Evolutionary conservation across 371 early-diverging fungal species (phyloP).

Genomic region (Mucor racemosus): DNA sequence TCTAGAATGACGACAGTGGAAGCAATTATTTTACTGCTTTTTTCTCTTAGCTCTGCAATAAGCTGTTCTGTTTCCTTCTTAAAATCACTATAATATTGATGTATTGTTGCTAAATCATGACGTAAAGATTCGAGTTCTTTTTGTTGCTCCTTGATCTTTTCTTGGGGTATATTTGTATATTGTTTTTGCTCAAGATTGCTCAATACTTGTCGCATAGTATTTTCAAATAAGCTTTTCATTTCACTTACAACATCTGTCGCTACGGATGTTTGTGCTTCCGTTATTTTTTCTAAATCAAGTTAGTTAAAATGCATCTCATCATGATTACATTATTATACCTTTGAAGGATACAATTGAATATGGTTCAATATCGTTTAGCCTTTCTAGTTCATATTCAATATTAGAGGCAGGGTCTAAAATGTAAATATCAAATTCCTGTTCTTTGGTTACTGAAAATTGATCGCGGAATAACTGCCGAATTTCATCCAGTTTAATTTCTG

Average conservation of each 20-base stretch:
- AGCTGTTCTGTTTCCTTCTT: constrained; percentile 1
- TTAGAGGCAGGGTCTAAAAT: constrained; percentile 55
- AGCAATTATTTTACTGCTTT: constrained; percentile 6
- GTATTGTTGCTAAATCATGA: constrained; percentile 9
- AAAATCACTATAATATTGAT: constrained; percentile 4
- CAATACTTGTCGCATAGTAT: constrained; percentile 6
- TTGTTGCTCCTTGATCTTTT: constrained; percentile 12
- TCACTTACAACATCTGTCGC: not conserved
- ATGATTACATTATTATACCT: constrained; percentile 32
- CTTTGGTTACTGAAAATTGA: constrained; percentile 39
- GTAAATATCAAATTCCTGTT: constrained; percentile 40
- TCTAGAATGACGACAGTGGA: constrained; percentile 34
- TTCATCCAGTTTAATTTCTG: constrained; percentile 36
- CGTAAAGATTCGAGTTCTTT: constrained; percentile 16
- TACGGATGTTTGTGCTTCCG: not conserved
- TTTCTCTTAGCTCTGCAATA: constrained; percentile 12
- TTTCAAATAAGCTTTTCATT: constrained; percentile 12
- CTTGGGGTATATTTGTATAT: constrained; percentile 12
- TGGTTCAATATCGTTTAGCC: constrained; percentile 55
- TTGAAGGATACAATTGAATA: constrained; percentile 59
- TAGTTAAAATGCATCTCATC: not conserved
- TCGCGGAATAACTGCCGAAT: constrained; percentile 55
- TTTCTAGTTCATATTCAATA: constrained; percentile 68
- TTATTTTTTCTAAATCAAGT: not conserved
- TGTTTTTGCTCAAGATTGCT: not conserved